Base-by-base conservation (phyloP, 2,329 filamentous ascomycete genomes). In the Talaromyces marneffei region DNA sequence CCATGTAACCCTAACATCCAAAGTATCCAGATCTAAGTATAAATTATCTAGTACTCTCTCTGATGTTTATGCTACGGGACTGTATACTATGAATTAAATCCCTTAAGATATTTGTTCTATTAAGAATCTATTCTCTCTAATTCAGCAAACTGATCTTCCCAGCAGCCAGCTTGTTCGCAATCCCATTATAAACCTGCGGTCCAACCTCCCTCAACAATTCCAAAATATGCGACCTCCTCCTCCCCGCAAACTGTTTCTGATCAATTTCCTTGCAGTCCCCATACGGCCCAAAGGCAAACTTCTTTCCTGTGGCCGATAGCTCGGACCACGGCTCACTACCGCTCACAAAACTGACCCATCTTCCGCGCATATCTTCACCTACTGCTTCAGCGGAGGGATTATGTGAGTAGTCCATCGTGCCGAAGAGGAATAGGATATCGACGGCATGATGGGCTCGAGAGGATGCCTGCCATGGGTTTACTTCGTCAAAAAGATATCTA, bases 391-490 rank as follows among this genome's bases (percentile, higher is more conserved):
- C 77, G 1, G 69, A 66, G 0, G 68, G 69, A 1, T 73, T 72
- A 23, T 74, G 74, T 0, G 69, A 68, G 0, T 79, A 59, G 57
- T 79, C 75, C 3, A 78, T 65, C 0, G 74, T 74, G 0, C 72
- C 77, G 27, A 81, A 82, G 0, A 81, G 65, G 8, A 79, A 74
- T 1, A 81, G 61, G 3, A 82, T 66, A 63, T 82, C 79, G 2
- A 82, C 75, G 0, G 76, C 79, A 61, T 82, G 79, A 40, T 82
- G 79, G 2, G 79, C 70, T 0, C 79, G 71, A 8, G 74, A 77
- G 0, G 78, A 80, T 0, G 73, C 58, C 55, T 81, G 79, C 77
- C 76, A 81, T 4, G 79, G 79, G 37, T 82, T 82, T 0, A 70
- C 53, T 58, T 82, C 75, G 40, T 82, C 79, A 1, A 81, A 64